These are phyloP conservation scores for Curvularia eragrostidis DNA, from an alignment of 2,329 filamentous ascomycete genomes.

Conservation along the genomic window DNA sequence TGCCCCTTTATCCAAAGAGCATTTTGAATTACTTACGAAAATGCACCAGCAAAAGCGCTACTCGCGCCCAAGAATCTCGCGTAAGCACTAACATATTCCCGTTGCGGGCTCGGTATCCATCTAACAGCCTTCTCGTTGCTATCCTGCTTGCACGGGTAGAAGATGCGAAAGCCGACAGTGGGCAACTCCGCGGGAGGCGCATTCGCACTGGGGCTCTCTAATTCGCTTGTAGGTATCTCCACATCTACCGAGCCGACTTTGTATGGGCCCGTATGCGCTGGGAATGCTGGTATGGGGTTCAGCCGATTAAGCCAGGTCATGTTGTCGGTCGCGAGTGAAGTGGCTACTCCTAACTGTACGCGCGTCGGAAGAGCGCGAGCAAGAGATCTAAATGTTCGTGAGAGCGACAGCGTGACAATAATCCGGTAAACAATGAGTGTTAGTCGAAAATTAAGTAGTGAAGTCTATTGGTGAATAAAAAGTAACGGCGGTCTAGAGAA, in stretches of 20 bases:
- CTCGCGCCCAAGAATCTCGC: constrained; percentile 76
- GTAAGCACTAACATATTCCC: constrained; percentile 76
- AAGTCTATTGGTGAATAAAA: not conserved
- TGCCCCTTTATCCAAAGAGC: not conserved
- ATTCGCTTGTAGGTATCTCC: constrained; percentile 71
- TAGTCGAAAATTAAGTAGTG: not conserved
- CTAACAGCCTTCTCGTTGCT: constrained; percentile 64
- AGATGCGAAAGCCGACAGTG: constrained; percentile 81
- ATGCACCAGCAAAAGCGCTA: constrained; percentile 52
- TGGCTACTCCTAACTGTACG: constrained; percentile 17
- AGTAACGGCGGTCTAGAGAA: not conserved
- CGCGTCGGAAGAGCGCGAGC: constrained; percentile 24
- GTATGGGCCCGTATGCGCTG: constrained; percentile 77
- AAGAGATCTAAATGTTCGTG: constrained; percentile 32
- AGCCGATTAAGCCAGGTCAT: constrained; percentile 57
- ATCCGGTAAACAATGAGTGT: not conserved
- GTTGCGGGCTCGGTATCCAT: constrained; percentile 81
- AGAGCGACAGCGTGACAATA: constrained; percentile 39
- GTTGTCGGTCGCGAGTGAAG: constrained; percentile 16
- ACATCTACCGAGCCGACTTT: constrained; percentile 81
- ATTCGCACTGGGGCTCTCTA: constrained; percentile 58
- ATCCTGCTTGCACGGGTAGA: constrained; percentile 66
- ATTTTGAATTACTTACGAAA: constrained; percentile 43
- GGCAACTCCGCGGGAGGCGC: constrained; percentile 62
- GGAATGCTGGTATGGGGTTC: constrained; percentile 74